Evolutionary conservation across 2,329 filamentous ascomycete species (phyloP), one percentile per base, ranked within the genome.

Genomic region (Samsoniella hepiali): DNA sequence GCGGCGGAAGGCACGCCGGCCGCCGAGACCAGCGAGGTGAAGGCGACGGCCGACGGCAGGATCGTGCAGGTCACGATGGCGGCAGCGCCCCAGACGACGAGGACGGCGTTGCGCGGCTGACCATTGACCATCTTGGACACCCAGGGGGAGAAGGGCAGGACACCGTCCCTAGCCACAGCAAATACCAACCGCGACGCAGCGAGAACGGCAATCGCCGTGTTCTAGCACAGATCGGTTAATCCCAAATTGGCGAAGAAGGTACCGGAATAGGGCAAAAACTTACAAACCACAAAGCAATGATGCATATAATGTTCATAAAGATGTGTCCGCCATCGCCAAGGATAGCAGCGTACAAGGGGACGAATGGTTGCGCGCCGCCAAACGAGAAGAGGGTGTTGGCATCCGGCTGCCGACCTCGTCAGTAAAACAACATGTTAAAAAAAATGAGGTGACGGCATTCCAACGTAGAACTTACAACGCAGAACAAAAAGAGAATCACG

Each of bases 151-250:
- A 81, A 86, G 0, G 85, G 84, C 3, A 87, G 75, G 27, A 87
- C 83, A 42, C 84, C 83, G 68, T 88, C 85, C 53, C 84, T 79
- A 34, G 85, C 85, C 4, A 88, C 84, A 49, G 84, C 85, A 70
- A 86, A 87, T 67, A 88, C 84, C 2, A 87, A 77, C n/a, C 84
- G 80, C 4, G 84, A 87, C 15, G 82, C 82, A 8, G 84, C 84
- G 13, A 85, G 78, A 51, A 86, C 81, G 27, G 84, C 82, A 63
- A 87, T 83, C 0, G 83, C 84, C 1, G 84, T 86, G 70, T 87
- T 87, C 81, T 78, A 9, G 10, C 0, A 17, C 29, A 22, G 31
- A 13, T 15, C 13, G 15, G 2, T 47, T 27, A 34, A 31, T 8
- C 9, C 4, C 5, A n/a, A 29, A n/a, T 40, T 11, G 15, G 10